Conservation (phyloP, 2,329 filamentous ascomycete genomes). For the Exophiala calicioides region DNA sequence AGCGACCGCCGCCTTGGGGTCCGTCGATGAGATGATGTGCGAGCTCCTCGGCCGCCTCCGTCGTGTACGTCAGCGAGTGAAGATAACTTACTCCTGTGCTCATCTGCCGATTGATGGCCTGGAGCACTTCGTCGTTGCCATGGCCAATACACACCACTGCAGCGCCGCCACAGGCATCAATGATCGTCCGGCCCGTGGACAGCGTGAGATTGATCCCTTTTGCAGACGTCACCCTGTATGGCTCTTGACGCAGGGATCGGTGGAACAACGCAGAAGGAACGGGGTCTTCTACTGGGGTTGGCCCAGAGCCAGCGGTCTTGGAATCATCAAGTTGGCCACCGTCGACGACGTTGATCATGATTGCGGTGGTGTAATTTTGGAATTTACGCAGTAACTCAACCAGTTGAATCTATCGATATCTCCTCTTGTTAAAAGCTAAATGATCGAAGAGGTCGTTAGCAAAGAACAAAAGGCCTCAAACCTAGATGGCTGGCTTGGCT, state of each 20-base stretch:
- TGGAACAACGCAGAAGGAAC: constrained; percentile 47
- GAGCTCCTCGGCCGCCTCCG: constrained; percentile 55
- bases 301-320: background rate
- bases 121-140: constrained; percentile 59
- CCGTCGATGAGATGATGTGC: constrained; percentile 52
- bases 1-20: constrained; percentile 39
- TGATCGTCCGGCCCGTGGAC: constrained; percentile 59
- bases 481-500: too few species aligned
- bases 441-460: too few species aligned
- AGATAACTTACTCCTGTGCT: constrained; percentile 50
- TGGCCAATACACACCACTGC: constrained; percentile 71
- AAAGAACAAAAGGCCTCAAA: too few species aligned
- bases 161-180: constrained; percentile 73
- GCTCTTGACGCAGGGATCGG: constrained; percentile 49
- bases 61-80: constrained; percentile 60
- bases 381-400: too few species aligned
- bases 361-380: too few species aligned
- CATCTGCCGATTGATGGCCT: constrained; percentile 62
- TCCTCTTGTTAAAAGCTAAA: too few species aligned
- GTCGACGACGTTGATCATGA: background rate
- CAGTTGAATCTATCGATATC: too few species aligned
- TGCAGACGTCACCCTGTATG: constrained; percentile 52
- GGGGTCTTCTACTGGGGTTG: background rate
- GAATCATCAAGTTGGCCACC: background rate
- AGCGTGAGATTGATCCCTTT: constrained; percentile 56